A percentile compares a stretch with the other conserved stretches of the same genome.
Conservation (phyloP, 1,284 basidiomycete genomes). For the Cryptococcus sp. region DNA sequence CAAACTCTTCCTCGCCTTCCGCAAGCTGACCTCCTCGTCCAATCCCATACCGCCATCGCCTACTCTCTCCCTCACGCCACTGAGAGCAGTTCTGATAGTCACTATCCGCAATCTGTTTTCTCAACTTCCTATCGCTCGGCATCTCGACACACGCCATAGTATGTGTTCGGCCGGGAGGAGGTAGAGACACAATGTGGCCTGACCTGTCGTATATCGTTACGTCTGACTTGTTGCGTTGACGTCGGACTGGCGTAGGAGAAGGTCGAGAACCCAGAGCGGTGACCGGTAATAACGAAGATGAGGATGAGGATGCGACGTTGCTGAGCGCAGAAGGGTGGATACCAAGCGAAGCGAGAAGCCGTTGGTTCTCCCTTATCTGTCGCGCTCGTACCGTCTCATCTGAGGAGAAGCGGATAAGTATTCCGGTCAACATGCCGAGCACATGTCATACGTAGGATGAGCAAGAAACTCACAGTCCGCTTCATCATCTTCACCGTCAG, state of each 20-base stretch:
- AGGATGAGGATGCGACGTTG: not conserved
- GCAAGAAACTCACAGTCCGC: conserved; percentile 15
- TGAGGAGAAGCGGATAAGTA: conserved; percentile 9
- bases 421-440: conserved; percentile 4
- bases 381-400: conserved; percentile 29
- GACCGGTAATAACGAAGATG: conserved; percentile 2
- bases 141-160: conserved; percentile 43
- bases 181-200: conserved; percentile 34
- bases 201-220: conserved; percentile 28
- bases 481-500: conserved; percentile 14
- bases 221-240: conserved; percentile 1
- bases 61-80: conserved; percentile 32
- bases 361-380: conserved; percentile 30
- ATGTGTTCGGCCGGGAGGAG: conserved; percentile 29
- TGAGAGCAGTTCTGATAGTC: conserved; percentile 32
- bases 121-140: conserved; percentile 23
- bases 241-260: not conserved
- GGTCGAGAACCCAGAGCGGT: not conserved
- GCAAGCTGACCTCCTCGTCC: conserved; percentile 17
- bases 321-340: conserved; percentile 7
- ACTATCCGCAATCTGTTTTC: conserved; percentile 29
- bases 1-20: conserved; percentile 18
- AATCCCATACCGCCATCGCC: conserved; percentile 36
- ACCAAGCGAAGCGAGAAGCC: conserved; percentile 22
- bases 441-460: not conserved